Evolutionary conservation across 345 rosid species (phyloP).

Genomic region (Rhodamnia rubescens): DNA sequence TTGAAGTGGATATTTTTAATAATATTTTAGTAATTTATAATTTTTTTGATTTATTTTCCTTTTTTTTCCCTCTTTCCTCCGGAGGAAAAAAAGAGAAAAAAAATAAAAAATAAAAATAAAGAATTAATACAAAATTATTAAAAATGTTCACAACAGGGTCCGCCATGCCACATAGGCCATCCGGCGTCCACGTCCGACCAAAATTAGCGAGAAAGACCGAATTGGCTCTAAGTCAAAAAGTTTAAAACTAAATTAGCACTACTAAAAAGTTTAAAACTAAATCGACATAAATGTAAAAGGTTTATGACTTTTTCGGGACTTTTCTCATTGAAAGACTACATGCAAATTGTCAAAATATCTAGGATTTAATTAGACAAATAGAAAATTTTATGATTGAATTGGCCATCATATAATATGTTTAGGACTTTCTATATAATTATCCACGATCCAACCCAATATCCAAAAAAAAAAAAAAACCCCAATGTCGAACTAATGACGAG

Average conservation of each 20-base stretch:
- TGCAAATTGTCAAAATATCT: neutral
- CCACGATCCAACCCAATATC: neutral
- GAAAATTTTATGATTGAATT: neutral
- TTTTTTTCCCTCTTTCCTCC: too few relatives aligned
- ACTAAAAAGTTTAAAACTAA: neutral
- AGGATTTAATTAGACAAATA: neutral
- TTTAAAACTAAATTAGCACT: rapidly evolving
- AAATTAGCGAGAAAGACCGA: rapidly evolving
- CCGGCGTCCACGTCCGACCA: rapidly evolving
- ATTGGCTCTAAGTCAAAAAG: rapidly evolving
- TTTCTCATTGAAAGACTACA: too few relatives aligned
- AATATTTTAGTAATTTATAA: too few relatives aligned
- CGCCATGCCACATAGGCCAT: rapidly evolving
- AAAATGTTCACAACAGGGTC: rapidly evolving
- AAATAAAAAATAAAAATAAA: neutral
- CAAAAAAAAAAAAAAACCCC: neutral
- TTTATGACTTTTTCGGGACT: neutral
- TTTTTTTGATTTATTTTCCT: too few relatives aligned
- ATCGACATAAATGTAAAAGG: rapidly evolving
- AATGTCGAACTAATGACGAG: neutral
- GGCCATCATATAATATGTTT: rapidly evolving
- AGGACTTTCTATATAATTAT: neutral
- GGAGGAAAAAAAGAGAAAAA: neutral
- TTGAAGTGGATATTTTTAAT: too few relatives aligned
- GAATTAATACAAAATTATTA: neutral